Evolutionary conservation across 768 basidiomycete genomes (phyloP), one percentile per base, ranked within the genome.

Genomic region (Boletus eberwhitei): DNA sequence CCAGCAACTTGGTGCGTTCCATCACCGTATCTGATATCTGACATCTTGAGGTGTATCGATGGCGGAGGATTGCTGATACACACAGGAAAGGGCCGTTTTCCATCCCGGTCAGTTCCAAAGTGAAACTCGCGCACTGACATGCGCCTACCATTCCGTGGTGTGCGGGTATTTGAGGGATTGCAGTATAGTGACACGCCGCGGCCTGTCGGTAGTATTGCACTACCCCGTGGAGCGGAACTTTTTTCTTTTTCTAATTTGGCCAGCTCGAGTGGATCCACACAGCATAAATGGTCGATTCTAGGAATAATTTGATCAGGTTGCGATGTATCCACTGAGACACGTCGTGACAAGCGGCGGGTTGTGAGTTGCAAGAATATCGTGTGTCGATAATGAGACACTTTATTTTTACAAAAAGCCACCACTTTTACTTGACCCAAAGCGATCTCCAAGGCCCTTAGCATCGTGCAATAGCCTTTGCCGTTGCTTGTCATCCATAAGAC

Each of bases 401-500:
- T 36, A 37, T 50, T 22, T 22, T 73, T 59, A 80, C 59, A 80
- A 59, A 62, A 88, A 90, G 0, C 86, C 82, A 3, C 88, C 88
- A 50, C 78, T 80, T 62, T 78, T 85, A 3, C 86, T 86, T 40
- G 79, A 73, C 16, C 90, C 90, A 66, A 98, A 98, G 50, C 93
- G 76, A 64, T 92, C 90, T 32, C 88, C 85, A 16, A 98, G 75
- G 7, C 86, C 84, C 57, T 82, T 84, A 12, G 93, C 87, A 59
- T 98, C 94, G 53, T 78, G 81, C 64, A 98, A 77, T 69, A 92
- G 77, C 64, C 84, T 85, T 51, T 81, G 78, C 57, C 96, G 79
- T 66, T 90, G 86, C 42, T 77, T 79, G 55, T 97, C 95, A 64
- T 92, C 93, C 90, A 99, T 89, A 31, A 97, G 75, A 47, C 90